phyloP scores from a whole-genome alignment of 176 grass and related monocot species.

The Avena eriantha region DNA sequence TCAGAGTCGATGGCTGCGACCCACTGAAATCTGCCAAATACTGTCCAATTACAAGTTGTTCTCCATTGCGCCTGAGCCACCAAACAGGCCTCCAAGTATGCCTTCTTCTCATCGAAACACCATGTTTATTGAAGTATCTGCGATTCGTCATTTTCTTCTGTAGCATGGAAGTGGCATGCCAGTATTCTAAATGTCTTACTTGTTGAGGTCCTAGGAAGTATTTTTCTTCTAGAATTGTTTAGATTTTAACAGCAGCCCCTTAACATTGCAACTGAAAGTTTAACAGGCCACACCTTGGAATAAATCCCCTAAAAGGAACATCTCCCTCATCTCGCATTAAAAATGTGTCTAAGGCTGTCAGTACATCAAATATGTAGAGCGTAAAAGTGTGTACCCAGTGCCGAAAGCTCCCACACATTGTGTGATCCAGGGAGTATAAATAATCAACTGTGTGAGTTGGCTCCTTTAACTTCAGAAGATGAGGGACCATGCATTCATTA shows the following conservation, averaged over 20 bases:
- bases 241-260: conserved; percentile 10
- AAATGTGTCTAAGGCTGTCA: background rate
- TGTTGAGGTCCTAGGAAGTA: conserved; percentile 27
- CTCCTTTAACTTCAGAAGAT: conserved; percentile 15
- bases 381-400: too few species aligned
- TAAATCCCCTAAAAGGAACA: background rate
- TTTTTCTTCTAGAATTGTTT: conserved; percentile 19
- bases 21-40: conserved; percentile 98
- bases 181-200: background rate
- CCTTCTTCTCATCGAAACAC: conserved; percentile 22
- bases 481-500: background rate
- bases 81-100: conserved; percentile 92
- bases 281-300: background rate
- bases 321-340: background rate
- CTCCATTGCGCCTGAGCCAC: conserved; percentile 81
- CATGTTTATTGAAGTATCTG: background rate
- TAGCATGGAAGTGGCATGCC: background rate
- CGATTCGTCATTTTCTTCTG: background rate
- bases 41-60: conserved; percentile 90
- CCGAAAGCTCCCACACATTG: too few species aligned
- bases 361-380: background rate
- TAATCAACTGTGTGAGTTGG: background rate
- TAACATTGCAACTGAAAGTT: background rate
- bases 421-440: conserved; percentile 26
- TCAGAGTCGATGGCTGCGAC: conserved; percentile 86